A percentile compares a stretch with the other conserved stretches of the same genome.
Conservation (phyloP, 1,284 basidiomycete species). For the Athelia sp. region DNA sequence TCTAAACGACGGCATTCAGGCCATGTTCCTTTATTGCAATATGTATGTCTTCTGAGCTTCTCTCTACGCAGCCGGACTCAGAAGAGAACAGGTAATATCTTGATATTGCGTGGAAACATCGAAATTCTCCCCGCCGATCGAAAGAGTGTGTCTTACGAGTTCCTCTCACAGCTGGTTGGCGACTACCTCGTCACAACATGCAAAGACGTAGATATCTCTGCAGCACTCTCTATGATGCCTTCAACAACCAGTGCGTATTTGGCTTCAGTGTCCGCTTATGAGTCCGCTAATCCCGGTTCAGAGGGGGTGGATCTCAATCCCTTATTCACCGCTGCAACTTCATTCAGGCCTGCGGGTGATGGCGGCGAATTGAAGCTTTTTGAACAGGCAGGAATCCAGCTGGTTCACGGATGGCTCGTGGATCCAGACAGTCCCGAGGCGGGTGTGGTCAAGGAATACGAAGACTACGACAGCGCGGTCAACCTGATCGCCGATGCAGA, state of each 20-base stretch:
- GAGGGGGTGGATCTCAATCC: conserved; percentile 87
- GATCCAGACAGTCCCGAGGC: conserved; percentile 68
- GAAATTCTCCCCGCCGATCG: conserved; percentile 61
- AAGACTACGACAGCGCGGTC: conserved; percentile 70
- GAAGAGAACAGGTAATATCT: conserved; percentile 67
- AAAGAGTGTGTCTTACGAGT: conserved; percentile 75
- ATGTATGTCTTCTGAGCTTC: conserved; percentile 41
- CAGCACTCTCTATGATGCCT: conserved; percentile 80
- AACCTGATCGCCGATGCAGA: conserved; percentile 75
- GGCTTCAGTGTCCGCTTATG: conserved; percentile 1
- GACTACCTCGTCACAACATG: conserved; percentile 70
- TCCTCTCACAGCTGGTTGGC: conserved; percentile 76
- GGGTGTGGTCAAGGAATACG: conserved; percentile 38
- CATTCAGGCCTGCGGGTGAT: conserved; percentile 59
- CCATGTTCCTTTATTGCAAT: conserved; percentile 91
- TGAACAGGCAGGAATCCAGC: conserved; percentile 71
- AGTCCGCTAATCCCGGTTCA: conserved; percentile 19
- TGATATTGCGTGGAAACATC: conserved; percentile 76
- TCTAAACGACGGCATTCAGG: conserved; percentile 34
- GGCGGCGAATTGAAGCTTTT: conserved; percentile 81
- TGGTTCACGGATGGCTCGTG: conserved; percentile 91
- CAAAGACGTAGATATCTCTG: conserved; percentile 64
- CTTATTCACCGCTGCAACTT: conserved; percentile 61
- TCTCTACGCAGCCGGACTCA: background rate
- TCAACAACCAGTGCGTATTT: conserved; percentile 74